Percentiles rank a stretch among this genome's conserved stretches.
Conservation (phyloP, 768 basidiomycete species). For the Suillus discolor region DNA sequence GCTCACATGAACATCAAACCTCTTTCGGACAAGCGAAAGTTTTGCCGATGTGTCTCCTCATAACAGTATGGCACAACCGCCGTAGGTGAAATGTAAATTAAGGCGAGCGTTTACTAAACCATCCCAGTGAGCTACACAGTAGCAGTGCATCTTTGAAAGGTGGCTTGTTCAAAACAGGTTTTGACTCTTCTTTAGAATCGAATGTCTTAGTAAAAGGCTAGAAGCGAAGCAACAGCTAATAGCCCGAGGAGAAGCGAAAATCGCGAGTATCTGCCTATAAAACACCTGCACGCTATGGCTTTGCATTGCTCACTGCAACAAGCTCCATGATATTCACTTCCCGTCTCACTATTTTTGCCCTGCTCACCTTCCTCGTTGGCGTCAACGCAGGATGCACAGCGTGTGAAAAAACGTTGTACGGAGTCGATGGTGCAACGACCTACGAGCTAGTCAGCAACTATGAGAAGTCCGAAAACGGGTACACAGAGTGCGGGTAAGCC, state of each 20-base stretch:
- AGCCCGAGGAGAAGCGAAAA: neutral
- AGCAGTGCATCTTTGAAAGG: no score
- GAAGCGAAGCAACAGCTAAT: no score
- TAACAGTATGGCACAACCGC: no score
- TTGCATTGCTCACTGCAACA: neutral
- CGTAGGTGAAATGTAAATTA: no score
- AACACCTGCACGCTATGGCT: neutral
- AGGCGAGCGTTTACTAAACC: no score
- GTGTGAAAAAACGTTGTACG: neutral
- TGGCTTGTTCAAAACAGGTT: no score
- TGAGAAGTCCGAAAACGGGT: neutral
- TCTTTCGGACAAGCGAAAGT: no score
- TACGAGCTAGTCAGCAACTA: neutral
- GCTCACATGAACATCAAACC: no score
- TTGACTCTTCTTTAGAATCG: no score
- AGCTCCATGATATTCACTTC: neutral
- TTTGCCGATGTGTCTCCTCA: no score
- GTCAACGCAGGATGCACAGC: neutral
- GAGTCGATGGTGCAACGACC: neutral
- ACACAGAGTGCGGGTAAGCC: neutral
- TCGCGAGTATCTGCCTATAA: neutral
- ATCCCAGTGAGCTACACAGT: no score
- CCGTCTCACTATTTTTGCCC: neutral
- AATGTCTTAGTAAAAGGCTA: no score
- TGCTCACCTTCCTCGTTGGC: neutral